phyloP scores from a whole-genome alignment of 1,284 basidiomycete genomes.

The Ganoderma boninense region DNA sequence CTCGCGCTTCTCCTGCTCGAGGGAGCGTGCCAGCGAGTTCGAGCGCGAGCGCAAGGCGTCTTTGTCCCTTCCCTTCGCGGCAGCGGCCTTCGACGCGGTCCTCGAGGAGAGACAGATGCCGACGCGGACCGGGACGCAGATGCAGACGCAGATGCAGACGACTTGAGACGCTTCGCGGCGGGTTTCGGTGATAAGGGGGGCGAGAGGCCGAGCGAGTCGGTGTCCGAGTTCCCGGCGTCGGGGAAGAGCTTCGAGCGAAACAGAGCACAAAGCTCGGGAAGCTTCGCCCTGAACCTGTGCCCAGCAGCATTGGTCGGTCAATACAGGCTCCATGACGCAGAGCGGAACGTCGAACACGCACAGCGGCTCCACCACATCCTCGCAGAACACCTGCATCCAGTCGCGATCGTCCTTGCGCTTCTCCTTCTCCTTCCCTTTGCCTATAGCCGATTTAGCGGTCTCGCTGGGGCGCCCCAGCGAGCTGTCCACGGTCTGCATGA shows the following conservation, averaged over 20 bases:
- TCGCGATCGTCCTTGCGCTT: conserved; percentile 54
- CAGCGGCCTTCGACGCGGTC: neutral
- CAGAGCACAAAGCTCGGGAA: conserved; percentile 64
- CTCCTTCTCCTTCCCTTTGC: conserved; percentile 30
- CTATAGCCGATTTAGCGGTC: conserved; percentile 24
- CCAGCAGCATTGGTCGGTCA: neutral
- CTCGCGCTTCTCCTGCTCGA: conserved; percentile 64
- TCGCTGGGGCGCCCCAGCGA: conserved; percentile 24
- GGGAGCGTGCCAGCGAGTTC: conserved; percentile 61
- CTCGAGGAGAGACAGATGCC: conserved; percentile 10
- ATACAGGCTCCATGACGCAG: neutral
- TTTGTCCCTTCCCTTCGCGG: conserved; percentile 30
- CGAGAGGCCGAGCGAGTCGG: conserved; percentile 40
- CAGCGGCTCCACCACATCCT: conserved; percentile 69
- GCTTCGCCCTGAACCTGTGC: conserved; percentile 62
- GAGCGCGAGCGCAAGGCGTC: conserved; percentile 62
- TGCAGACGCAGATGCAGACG: conserved; percentile 9
- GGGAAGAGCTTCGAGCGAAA: conserved; percentile 75
- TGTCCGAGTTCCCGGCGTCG: conserved; percentile 63
- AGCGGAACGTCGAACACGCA: conserved; percentile 44
- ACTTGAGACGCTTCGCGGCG: conserved; percentile 32
- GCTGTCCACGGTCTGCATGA: conserved; percentile 51
- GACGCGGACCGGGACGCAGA: conserved; percentile 7
- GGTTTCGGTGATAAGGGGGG: conserved; percentile 36
- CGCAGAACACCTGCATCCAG: conserved; percentile 77